These are phyloP conservation scores for Termitomyces sp. DNA, from an alignment of 768 basidiomycete genomes.

Conservation along the genomic window DNA sequence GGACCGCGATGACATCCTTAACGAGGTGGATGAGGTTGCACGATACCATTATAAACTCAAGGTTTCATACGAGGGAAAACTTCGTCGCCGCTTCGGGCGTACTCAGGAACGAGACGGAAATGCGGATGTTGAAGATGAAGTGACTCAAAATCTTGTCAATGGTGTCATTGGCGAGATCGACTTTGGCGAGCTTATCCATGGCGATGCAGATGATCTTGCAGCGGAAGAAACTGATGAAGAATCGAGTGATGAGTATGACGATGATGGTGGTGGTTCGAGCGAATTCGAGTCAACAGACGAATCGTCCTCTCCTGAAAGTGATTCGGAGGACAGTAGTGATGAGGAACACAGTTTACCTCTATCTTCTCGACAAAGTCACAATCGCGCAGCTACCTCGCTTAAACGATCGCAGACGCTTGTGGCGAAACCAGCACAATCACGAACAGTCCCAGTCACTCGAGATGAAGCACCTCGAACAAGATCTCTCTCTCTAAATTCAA, in stretches of 20 bases:
- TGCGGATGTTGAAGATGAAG: constrained; percentile 75
- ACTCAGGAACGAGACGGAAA: constrained; percentile 38
- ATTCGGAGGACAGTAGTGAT: constrained; percentile 19
- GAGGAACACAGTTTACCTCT: constrained; percentile 18
- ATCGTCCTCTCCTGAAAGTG: constrained; percentile 14
- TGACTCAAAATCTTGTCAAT: constrained; percentile 73
- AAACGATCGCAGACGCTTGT: constrained; percentile 13
- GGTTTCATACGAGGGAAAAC: constrained; percentile 85
- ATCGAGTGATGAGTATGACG: constrained; percentile 33
- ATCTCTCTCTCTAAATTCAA: constrained; percentile 40
- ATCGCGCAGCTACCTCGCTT: constrained; percentile 6
- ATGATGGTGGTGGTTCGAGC: constrained; percentile 16
- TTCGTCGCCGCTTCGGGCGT: constrained; percentile 78
- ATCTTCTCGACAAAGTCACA: neutral
- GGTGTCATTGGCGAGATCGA: constrained; percentile 77
- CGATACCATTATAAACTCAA: constrained; percentile 94
- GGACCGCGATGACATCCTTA: constrained; percentile 71
- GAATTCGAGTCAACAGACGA: constrained; percentile 23
- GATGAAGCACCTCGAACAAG: constrained; percentile 21
- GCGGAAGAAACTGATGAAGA: constrained; percentile 60
- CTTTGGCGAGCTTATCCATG: constrained; percentile 73
- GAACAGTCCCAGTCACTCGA: constrained; percentile 2
- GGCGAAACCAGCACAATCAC: neutral
- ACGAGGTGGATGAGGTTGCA: constrained; percentile 85
- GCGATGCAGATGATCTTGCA: constrained; percentile 75